These are phyloP conservation scores for Hortaea sp. DNA, from an alignment of 2,329 filamentous ascomycete species.

Conservation along the genomic window DNA sequence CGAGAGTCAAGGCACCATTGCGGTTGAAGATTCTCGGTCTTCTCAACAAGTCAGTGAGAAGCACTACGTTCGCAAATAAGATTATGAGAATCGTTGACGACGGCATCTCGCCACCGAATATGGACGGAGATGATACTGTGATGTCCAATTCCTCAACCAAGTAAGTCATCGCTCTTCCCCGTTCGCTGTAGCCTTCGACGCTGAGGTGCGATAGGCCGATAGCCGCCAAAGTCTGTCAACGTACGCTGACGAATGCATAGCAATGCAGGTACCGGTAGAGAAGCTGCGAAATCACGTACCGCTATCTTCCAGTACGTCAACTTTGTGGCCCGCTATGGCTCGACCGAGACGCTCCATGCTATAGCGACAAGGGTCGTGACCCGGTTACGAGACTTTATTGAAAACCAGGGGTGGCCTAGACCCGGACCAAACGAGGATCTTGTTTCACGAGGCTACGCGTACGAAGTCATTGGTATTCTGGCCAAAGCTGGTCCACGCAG, in stretches of 20 bases:
- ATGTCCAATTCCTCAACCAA: conserved; percentile 19
- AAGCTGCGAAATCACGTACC: conserved; percentile 67
- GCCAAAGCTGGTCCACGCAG: conserved; percentile 54
- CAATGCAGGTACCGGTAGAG: conserved; percentile 50
- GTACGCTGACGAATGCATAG: conserved; percentile 13
- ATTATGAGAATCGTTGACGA: conserved; percentile 61
- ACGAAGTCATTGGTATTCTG: conserved; percentile 81
- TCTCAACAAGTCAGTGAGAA: conserved; percentile 64
- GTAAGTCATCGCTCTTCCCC: conserved; percentile 10
- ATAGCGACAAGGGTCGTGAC: conserved; percentile 61
- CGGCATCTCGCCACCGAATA: conserved; percentile 42
- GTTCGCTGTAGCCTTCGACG: too few species aligned
- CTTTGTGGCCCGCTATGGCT: conserved; percentile 71
- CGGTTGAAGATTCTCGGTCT: conserved; percentile 67
- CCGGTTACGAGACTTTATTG: conserved; percentile 62
- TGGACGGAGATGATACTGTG: conserved; percentile 21
- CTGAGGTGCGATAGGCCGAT: too few species aligned
- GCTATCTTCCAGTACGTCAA: conserved; percentile 80
- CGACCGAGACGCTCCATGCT: conserved; percentile 47
- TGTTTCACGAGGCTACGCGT: conserved; percentile 66
- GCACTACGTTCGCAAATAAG: conserved; percentile 58
- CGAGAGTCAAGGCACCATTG: conserved; percentile 54
- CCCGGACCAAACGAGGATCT: conserved; percentile 47
- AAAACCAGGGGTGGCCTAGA: conserved; percentile 72
- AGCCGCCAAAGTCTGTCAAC: background rate